phyloP scores from a whole-genome alignment of 305 asterid species.

The Vinca major region DNA sequence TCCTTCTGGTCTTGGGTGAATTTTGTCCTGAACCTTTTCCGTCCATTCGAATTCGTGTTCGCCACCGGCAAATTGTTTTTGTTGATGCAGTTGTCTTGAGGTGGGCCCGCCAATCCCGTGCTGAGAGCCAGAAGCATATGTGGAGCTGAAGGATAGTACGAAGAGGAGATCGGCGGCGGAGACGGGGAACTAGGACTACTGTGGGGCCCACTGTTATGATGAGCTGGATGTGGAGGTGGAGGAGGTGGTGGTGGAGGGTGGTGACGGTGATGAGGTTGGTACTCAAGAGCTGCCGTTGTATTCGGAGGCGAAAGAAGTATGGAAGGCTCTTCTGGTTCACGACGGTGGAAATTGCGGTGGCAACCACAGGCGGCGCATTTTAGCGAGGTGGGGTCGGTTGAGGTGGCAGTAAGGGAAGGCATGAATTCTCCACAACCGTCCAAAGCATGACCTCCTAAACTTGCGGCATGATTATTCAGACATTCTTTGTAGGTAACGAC shows the following conservation, averaged over 20 bases:
- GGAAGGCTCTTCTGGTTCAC: constrained; percentile 54
- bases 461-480: constrained; percentile 88
- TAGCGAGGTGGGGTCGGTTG: constrained; percentile 69
- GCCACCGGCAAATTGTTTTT: constrained; percentile 10
- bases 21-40: constrained; percentile 64
- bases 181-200: constrained; percentile 72
- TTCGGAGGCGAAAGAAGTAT: constrained; percentile 20
- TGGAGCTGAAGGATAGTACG: constrained; percentile 75
- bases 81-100: constrained; percentile 26
- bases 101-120: constrained; percentile 43
- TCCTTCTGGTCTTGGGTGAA: constrained; percentile 64
- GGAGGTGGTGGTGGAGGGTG: constrained; percentile 57
- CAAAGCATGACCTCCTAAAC: constrained; percentile 78
- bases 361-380: constrained; percentile 96
- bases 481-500: constrained; percentile 78
- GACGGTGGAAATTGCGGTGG: constrained; percentile 98
- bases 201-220: constrained; percentile 25
- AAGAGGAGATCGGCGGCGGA: constrained; percentile 90
- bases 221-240: not conserved
- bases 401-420: constrained; percentile 54
- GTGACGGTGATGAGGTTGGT: constrained; percentile 89
- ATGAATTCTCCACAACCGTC: constrained; percentile 96
- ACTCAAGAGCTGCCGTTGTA: constrained; percentile 46
- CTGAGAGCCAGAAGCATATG: constrained; percentile 70
- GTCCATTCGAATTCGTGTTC: constrained; percentile 25